phyloP scores from a whole-genome alignment of 768 basidiomycete genomes.

The Chalciporus pseudorubinellus region DNA sequence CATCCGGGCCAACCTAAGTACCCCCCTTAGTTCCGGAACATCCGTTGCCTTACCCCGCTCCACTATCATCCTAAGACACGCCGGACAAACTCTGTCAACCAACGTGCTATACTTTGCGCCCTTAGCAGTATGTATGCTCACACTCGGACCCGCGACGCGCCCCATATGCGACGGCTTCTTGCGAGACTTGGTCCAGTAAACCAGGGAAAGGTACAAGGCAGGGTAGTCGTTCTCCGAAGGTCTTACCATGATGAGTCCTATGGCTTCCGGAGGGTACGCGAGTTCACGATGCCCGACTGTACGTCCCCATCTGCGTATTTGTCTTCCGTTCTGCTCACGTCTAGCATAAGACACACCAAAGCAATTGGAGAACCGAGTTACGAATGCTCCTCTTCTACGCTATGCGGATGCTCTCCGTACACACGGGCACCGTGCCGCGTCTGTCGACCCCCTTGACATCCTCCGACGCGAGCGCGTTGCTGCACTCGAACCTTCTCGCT shows the following conservation, averaged over 20 bases:
- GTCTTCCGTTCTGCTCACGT: neutral
- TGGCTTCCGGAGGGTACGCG: conserved; percentile 65
- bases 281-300: conserved; percentile 73
- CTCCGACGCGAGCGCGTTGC: conserved; percentile 79
- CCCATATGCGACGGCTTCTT: conserved; percentile 12
- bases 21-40: neutral
- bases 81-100: neutral
- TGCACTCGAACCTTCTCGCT: conserved; percentile 73
- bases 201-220: conserved; percentile 5
- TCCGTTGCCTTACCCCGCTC: neutral
- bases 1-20: conserved; percentile 9
- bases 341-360: conserved; percentile 51
- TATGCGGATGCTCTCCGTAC: conserved; percentile 88
- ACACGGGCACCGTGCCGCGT: conserved; percentile 81
- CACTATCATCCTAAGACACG: neutral
- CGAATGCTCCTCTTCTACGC: conserved; percentile 76
- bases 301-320: conserved; percentile 25
- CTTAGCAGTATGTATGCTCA: conserved; percentile 16
- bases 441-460: conserved; percentile 85
- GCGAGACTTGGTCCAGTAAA: neutral
- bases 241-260: conserved; percentile 78
- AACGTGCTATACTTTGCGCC: neutral
- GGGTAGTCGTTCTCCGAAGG: conserved; percentile 26
- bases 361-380: conserved; percentile 65
- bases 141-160: conserved; percentile 11